A percentile compares a stretch with the other conserved stretches of the same genome.
phyloP scores from a whole-genome alignment of 2,329 filamentous ascomycete species.

The Claviceps sp. region DNA sequence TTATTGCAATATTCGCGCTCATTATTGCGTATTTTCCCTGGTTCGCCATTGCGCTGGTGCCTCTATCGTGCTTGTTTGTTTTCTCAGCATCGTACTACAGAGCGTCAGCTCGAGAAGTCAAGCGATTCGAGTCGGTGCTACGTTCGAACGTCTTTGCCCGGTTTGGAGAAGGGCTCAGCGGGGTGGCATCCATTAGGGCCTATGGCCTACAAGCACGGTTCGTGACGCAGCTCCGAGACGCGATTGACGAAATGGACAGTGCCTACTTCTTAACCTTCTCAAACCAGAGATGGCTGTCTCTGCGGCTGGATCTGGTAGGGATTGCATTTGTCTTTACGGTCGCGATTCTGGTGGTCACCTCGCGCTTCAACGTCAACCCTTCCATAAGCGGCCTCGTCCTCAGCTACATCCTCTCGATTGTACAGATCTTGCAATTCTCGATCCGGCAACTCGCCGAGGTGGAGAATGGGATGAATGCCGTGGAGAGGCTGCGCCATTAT shows the following conservation, averaged over 20 bases:
- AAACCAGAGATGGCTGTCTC: constrained; percentile 85
- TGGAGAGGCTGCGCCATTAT: constrained; percentile 85
- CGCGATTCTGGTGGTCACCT: constrained; percentile 83
- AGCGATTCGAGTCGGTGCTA: constrained; percentile 82
- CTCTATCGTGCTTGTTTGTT: constrained; percentile 63
- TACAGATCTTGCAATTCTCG: constrained; percentile 92
- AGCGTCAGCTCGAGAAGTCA: constrained; percentile 82
- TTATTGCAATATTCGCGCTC: constrained; percentile 70
- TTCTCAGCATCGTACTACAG: constrained; percentile 81
- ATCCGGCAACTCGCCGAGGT: constrained; percentile 89
- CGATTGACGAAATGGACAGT: constrained; percentile 84
- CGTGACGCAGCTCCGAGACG: constrained; percentile 49
- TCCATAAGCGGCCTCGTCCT: constrained; percentile 80
- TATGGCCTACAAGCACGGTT: constrained; percentile 76
- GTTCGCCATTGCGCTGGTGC: constrained; percentile 51
- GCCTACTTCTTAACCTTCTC: constrained; percentile 93
- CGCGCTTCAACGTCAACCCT: constrained; percentile 71
- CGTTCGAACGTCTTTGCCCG: constrained; percentile 81
- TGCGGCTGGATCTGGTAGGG: constrained; percentile 74
- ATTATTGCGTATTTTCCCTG: constrained; percentile 95
- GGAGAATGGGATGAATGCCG: constrained; percentile 96
- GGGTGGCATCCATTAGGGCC: constrained; percentile 74
- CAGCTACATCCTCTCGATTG: constrained; percentile 84
- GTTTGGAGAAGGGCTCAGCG: constrained; percentile 78
- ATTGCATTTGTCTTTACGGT: constrained; percentile 76